Evolutionary conservation across 176 grass and related monocot species (phyloP), one percentile per base, ranked within the genome.

Genomic region (Urochloa ruziziensis): DNA sequence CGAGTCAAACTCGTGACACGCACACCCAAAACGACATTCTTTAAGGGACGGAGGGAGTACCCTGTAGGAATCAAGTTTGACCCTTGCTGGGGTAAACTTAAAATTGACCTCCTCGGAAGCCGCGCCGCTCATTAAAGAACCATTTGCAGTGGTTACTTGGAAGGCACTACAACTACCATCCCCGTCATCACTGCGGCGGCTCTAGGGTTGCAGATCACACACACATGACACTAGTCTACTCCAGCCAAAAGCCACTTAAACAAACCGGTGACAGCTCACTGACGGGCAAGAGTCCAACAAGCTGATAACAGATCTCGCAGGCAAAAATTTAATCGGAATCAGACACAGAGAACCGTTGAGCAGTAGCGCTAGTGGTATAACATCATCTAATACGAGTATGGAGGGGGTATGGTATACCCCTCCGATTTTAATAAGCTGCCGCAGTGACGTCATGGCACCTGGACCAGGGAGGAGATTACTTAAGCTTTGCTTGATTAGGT

Each of bases 261-360:
- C 52, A 77, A 82, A 75, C 64, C 28, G 79, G 42, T 81, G 82
- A 76, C 82, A 81, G 70, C 87, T 89, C 87, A 61, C 17, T 84
- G 79, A 40, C 71, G 54, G 32, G 12, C 73, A 67, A 84, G 11
- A 56, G 60, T 84, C 72, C 82, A 72, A 84, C 82, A 67, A 67
- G 8, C 16, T 14, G 25, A 73, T 73, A 53, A 43, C 84, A 73
- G 44, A 74, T 46, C 67, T 44, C 58, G 60, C 67, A 73, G 76
- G 70, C 69, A 0, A 25, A 40, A 33, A 80, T 62, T 85, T 44
- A 77, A 88, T 70, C 65, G 65, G 37, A 16, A 59, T 53, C 37
- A 4, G 36, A 4, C 54, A 61, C 43, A 51, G 56, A 51, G 23
- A 70, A 40, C 75, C 75, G 84, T 80, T 86, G 56, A 69, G 53